Conservation (phyloP, 2,329 filamentous ascomycete genomes). For the Emmonsia crescens region DNA sequence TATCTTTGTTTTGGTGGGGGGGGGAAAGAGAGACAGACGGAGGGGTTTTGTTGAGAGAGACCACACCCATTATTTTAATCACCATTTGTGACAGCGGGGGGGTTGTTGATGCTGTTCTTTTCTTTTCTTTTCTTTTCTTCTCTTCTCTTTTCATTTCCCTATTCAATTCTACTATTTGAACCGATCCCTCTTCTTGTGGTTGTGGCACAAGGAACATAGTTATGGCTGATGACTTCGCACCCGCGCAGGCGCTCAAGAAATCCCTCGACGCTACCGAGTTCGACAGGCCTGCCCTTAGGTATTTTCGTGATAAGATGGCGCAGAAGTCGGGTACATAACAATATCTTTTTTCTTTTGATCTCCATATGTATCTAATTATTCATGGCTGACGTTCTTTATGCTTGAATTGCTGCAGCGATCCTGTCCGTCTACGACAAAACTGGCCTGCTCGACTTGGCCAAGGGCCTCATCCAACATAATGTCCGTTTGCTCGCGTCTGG, state of each 20-base stretch:
- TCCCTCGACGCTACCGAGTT: background rate
- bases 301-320: slow-evolving; percentile 19
- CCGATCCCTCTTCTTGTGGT: no score
- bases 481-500: slow-evolving; percentile 89
- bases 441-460: slow-evolving; percentile 81
- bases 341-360: background rate
- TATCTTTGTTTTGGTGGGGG: no score
- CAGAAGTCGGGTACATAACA: slow-evolving; percentile 30
- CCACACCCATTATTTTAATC: no score
- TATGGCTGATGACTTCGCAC: background rate
- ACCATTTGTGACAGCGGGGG: background rate
- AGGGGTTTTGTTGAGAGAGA: background rate
- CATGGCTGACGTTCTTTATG: background rate
- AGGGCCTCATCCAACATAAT: slow-evolving; percentile 79
- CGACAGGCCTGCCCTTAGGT: slow-evolving; percentile 4
- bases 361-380: background rate
- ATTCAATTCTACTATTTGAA: background rate
- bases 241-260: background rate
- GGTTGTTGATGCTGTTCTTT: background rate
- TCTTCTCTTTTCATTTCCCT: background rate
- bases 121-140: background rate
- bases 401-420: slow-evolving; percentile 51
- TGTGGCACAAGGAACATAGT: no score
- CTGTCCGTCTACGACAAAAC: slow-evolving; percentile 99
- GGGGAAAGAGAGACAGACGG: background rate